Base-by-base conservation (phyloP, 257 asterid genomes). In the Paulownia fortunei region DNA sequence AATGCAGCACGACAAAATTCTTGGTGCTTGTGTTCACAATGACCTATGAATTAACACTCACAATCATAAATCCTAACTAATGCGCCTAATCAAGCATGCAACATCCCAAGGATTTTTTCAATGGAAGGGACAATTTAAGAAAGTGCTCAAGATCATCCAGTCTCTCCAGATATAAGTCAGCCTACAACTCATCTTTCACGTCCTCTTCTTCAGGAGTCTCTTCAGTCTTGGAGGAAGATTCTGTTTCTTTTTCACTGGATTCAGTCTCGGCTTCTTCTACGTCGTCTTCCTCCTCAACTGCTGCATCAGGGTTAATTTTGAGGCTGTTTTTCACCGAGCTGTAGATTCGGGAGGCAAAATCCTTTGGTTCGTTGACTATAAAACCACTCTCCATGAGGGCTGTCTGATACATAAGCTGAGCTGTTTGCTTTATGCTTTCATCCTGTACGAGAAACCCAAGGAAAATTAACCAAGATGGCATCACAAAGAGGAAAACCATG, bases 341-440 rank as follows among this genome's bases (percentile, higher is more conserved):
- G 76, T 94, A 94, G 77, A 94, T 89, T 34, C 84, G 70, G 7
- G 92, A 75, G 42, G 98, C 98, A 56, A 94, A 94, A 34, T 94
- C 97, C 82, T 92, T 90, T 0, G 97, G 98, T 37, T 94, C 97
- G 30, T 12, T 83, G 27, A 92, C 90, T 0, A 79, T 2, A 11
- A 94, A 94, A 8, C 98, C 98, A 79, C 98, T 94, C 90, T 94
- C 97, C 97, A 94, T 87, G n/a, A 94, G 84, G 18, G 98, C 97
- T 0, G 97, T 94, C 76, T 94, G 97, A 78, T 92, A 94, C 79
- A 94, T 80, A 24, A 92, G 97, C 55, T 77, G 90, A 5, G 98
- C 96, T 7, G 97, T 91, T 72, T 86, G 86, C 89, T 91, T 94
- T 1, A 88, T 89, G 26, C 58, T 81, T 74, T 85, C 96, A 73